A percentile compares a stretch with the other conserved stretches of the same genome.
Conservation (phyloP, 163 green algal species). For the Chlorella variabilis region DNA sequence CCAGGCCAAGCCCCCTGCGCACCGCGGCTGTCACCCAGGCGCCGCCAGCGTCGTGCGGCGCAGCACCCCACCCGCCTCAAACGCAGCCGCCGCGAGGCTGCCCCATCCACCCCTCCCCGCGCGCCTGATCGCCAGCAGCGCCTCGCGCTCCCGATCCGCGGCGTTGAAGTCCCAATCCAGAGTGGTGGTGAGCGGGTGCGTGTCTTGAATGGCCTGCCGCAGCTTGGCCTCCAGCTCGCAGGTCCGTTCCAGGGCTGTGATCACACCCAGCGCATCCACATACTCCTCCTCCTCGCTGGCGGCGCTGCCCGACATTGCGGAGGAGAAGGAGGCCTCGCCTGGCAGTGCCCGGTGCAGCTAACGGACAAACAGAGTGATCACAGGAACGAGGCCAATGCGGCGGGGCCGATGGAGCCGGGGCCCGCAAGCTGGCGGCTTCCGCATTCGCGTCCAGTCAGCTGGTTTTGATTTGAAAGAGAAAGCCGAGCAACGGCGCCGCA, state of each 20-base stretch:
- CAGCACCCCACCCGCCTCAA: background rate
- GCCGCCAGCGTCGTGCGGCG: background rate
- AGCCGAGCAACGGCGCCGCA: too few relatives aligned
- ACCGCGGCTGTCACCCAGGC: too few relatives aligned
- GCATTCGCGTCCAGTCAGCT: too few relatives aligned
- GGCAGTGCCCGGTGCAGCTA: too few relatives aligned
- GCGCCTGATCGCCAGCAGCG: constrained; percentile 59
- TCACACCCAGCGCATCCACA: constrained; percentile 54
- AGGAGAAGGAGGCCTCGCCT: too few relatives aligned
- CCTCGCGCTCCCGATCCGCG: constrained; percentile 60
- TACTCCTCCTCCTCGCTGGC: constrained; percentile 33
- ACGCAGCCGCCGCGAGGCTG: background rate
- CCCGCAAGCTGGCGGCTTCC: too few relatives aligned
- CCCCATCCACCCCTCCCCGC: background rate
- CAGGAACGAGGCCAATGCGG: too few relatives aligned
- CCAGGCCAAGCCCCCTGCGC: too few relatives aligned
- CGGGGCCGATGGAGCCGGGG: too few relatives aligned
- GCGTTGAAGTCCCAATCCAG: constrained; percentile 57
- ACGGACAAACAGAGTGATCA: too few relatives aligned
- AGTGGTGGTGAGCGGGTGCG: constrained; percentile 58
- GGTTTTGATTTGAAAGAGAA: too few relatives aligned
- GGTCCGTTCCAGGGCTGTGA: constrained; percentile 52
- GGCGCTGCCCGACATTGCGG: background rate
- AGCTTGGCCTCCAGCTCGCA: constrained; percentile 60
- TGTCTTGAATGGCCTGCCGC: constrained; percentile 64